Base-by-base conservation (phyloP, 345 rosid species). In the Populus tremula region DNA sequence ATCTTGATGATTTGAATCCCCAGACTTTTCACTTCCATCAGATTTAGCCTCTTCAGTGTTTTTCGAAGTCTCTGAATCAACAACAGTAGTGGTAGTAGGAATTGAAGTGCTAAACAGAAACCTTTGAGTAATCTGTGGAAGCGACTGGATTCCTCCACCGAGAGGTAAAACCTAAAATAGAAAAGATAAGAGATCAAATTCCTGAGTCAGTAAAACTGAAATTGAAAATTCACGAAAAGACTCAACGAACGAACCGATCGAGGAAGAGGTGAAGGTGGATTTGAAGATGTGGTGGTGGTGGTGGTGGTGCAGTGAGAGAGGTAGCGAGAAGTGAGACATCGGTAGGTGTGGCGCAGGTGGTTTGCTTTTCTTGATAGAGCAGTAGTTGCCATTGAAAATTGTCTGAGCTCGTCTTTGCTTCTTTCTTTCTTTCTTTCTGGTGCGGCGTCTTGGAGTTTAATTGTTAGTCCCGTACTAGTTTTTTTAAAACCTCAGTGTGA, bases 21-120 rank as follows among this genome's bases (percentile, higher is more conserved):
- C 88, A 9, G 93, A 82, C 68, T 86, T 89, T 65, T 83, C 88
- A 67, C 77, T 85, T 54, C 85, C 88, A 41, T 79, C 85, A 35
- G 94, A 80, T 67, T 79, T 77, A 61, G 85, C 56, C 47, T 79
- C 78, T 33, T 62, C 69, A n/a, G 75, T 31, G 18, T 36, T 45
- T 71, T 80, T 76, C 27, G 82, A 27, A 36, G 66, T 41, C 76
- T 82, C 86, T 0, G 88, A 18, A 70, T 77, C 62, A 70, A n/a
- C 62, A 33, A 73, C 47, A 33, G 74, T 63, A 75, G 66, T 31
- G 6, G 72, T 18, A 29, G 81, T 8, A n/a, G 33, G 21, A 27
- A 62, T 21, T 62, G 82, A 45, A 25, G 83, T 79, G 72, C 86
- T 85, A 49, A 83, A 81, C 69, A 85, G 79, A 77, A 76, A 77